phyloP scores from a whole-genome alignment of 1,284 basidiomycete genomes.

The Salmacisia buchloeana region DNA sequence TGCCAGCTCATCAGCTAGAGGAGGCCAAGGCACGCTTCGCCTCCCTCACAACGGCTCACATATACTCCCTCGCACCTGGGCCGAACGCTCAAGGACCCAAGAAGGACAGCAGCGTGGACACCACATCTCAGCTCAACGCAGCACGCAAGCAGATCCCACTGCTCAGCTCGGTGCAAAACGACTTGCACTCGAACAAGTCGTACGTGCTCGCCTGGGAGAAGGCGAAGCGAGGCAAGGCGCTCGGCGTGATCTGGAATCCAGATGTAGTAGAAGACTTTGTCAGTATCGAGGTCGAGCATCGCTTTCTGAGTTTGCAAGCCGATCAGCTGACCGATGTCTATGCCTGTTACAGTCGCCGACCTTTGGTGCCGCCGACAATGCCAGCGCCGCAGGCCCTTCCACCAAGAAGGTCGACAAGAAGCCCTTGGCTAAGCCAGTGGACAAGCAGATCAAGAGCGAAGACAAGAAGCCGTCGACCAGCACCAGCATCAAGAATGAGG shows the following conservation, averaged over 20 bases:
- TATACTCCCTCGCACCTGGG: slow-evolving; percentile 33
- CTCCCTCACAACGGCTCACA: slow-evolving; percentile 20
- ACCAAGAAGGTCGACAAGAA: too few species aligned
- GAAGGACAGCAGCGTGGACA: not conserved
- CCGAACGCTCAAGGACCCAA: slow-evolving; percentile 11
- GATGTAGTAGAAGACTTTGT: slow-evolving; percentile 20
- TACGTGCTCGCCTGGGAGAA: slow-evolving; percentile 27
- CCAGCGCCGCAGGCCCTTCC: too few species aligned
- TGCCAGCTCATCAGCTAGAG: slow-evolving; percentile 20
- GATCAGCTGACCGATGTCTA: too few species aligned
- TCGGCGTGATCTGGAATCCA: slow-evolving; percentile 24
- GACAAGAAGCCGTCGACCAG: not conserved
- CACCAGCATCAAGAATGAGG: slow-evolving; percentile 6
- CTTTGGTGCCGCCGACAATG: too few species aligned
- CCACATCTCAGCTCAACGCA: not conserved
- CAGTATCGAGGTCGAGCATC: too few species aligned
- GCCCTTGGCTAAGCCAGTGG: too few species aligned
- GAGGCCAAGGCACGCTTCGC: slow-evolving; percentile 16
- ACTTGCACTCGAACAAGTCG: slow-evolving; percentile 26
- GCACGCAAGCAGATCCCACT: slow-evolving; percentile 9
- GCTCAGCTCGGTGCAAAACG: slow-evolving; percentile 31
- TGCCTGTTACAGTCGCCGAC: too few species aligned
- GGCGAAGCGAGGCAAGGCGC: slow-evolving; percentile 25
- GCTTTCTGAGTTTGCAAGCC: too few species aligned
- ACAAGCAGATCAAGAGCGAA: slow-evolving; percentile 10